Evolutionary conservation across 805 yeast species (phyloP).

Genomic region (Lachancea nothofagi): DNA sequence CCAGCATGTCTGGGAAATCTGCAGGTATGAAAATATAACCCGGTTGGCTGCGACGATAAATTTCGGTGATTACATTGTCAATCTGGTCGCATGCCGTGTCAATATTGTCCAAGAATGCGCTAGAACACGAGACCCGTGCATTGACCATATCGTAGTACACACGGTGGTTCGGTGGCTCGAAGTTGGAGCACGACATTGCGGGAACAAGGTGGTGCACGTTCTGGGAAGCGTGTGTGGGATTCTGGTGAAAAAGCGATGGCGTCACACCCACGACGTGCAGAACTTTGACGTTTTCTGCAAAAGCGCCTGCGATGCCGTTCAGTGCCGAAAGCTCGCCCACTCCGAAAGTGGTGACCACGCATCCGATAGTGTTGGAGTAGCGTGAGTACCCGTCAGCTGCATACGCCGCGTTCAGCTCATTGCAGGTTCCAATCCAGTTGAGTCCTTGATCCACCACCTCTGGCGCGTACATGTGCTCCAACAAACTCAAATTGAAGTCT

Average conservation of each 20-base stretch:
- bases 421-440: slow-evolving; percentile 79
- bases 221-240: slow-evolving; percentile 35
- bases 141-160: slow-evolving; percentile 60
- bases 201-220: slow-evolving; percentile 61
- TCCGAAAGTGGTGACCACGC: slow-evolving; percentile 64
- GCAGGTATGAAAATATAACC: slow-evolving; percentile 77
- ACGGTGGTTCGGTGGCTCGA: slow-evolving; percentile 54
- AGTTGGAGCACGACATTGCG: slow-evolving; percentile 37
- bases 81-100: slow-evolving; percentile 47
- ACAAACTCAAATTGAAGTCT: slow-evolving; percentile 60
- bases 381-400: slow-evolving; percentile 88
- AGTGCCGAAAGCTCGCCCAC: slow-evolving; percentile 86
- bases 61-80: slow-evolving; percentile 57
- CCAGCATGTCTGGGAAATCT: slow-evolving; percentile 49
- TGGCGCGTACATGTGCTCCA: slow-evolving; percentile 59
- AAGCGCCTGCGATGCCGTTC: slow-evolving; percentile 78
- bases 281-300: slow-evolving; percentile 73
- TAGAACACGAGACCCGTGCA: slow-evolving; percentile 50
- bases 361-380: slow-evolving; percentile 57
- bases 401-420: slow-evolving; percentile 85
- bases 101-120: slow-evolving; percentile 44
- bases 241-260: slow-evolving; percentile 36
- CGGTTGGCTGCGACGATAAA: slow-evolving; percentile 60
- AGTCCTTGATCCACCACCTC: slow-evolving; percentile 30
- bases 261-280: slow-evolving; percentile 80